These are phyloP conservation scores for Neurospora sp. DNA, from an alignment of 495 filamentous ascomycete species.

Conservation along the genomic window DNA sequence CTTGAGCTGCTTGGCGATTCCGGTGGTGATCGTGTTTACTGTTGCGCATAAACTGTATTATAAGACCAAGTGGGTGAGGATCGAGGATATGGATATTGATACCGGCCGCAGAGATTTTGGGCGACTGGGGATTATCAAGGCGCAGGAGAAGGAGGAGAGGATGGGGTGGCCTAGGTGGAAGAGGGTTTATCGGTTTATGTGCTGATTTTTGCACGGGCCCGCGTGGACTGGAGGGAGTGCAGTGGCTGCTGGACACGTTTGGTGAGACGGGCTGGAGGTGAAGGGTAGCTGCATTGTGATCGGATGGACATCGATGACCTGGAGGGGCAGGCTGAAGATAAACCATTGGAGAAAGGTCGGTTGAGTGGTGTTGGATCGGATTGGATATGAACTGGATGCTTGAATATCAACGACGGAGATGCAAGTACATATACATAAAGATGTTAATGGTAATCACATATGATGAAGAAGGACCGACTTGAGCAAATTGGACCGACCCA, in stretches of 20 bases:
- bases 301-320: no score
- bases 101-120: slow-evolving; percentile 87
- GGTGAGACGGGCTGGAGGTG: no score
- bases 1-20: slow-evolving; percentile 65
- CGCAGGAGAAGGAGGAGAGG: slow-evolving; percentile 70
- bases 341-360: background rate
- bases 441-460: background rate
- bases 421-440: background rate
- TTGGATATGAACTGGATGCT: background rate
- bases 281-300: no score
- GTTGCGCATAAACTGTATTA: slow-evolving; percentile 70
- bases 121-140: slow-evolving; percentile 60
- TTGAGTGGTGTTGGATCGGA: background rate
- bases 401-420: background rate
- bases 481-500: no score
- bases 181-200: slow-evolving; percentile 51
- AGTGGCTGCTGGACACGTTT: no score
- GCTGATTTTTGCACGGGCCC: slow-evolving; percentile 15
- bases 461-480: background rate
- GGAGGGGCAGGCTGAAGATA: no score
- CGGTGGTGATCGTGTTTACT: slow-evolving; percentile 70
- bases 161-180: slow-evolving; percentile 79
- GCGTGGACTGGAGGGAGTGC: no score
- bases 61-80: slow-evolving; percentile 54
- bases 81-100: slow-evolving; percentile 71